A percentile compares a stretch with the other conserved stretches of the same genome.
Evolutionary conservation across 352 stramenopile species (phyloP).

Genomic region (Aphanomyces astaci): DNA sequence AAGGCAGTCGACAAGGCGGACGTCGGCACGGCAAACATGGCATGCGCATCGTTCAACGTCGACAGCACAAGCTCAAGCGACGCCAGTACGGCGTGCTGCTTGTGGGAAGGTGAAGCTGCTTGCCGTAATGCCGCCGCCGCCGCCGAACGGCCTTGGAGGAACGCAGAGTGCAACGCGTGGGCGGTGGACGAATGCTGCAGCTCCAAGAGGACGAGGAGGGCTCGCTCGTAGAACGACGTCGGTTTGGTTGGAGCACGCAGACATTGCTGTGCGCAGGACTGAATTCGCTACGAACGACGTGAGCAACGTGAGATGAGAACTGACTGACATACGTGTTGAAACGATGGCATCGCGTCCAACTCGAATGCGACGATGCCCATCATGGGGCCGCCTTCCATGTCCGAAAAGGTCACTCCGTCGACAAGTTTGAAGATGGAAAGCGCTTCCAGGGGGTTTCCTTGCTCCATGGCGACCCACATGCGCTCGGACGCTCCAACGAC

Average conservation of each 20-base stretch:
- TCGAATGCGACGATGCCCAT: constrained; percentile 11
- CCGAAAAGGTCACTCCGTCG: not conserved
- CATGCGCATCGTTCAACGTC: not conserved
- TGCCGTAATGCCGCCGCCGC: not conserved
- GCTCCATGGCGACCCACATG: constrained; percentile 16
- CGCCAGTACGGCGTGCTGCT: not conserved
- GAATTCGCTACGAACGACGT: not conserved
- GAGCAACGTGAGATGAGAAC: not conserved
- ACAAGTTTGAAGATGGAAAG: constrained; percentile 5
- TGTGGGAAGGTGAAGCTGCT: not conserved
- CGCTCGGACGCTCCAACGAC: constrained; percentile 9
- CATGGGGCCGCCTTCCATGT: not conserved
- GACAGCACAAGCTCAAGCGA: not conserved
- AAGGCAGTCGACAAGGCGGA: not conserved
- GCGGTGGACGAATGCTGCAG: not conserved
- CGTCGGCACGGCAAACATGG: not conserved
- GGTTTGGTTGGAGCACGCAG: not conserved
- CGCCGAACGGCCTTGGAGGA: not conserved
- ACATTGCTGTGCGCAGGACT: not conserved
- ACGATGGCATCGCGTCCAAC: not conserved
- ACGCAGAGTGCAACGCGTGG: not conserved
- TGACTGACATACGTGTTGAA: not conserved
- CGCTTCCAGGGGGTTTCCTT: constrained; percentile 1
- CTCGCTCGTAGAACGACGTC: constrained; percentile 1
- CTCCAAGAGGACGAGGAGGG: not conserved